Percentiles rank a stretch among this genome's conserved stretches.
Evolutionary conservation across 2,329 filamentous ascomycete species (phyloP).

Genomic region (Knoxdaviesia capensis): DNA sequence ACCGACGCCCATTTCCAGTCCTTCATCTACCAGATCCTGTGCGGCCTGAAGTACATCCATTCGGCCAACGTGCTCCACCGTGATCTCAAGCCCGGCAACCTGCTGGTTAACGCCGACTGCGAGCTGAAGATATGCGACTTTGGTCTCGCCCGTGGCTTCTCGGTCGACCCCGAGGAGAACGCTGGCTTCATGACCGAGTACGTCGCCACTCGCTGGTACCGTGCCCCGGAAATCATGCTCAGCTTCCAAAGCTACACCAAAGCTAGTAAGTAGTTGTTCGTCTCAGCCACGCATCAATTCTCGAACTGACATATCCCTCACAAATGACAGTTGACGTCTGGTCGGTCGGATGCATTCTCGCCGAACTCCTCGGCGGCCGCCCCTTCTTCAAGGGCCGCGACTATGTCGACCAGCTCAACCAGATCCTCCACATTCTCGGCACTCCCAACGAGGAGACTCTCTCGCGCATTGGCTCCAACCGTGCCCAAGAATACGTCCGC

Average conservation of each 20-base stretch:
- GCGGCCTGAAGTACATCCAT: conserved; percentile 97
- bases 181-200: conserved; percentile 99
- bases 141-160: conserved; percentile 88
- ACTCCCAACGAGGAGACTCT: conserved; percentile 93
- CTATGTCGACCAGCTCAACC: conserved; percentile 98
- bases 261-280: conserved; percentile 59
- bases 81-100: conserved; percentile 89
- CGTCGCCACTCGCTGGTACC: conserved; percentile 89
- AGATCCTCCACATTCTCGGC: conserved; percentile 93
- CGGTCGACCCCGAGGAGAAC: conserved; percentile 91
- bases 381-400: conserved; percentile 99
- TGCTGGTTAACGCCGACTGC: conserved; percentile 96
- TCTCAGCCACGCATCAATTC: not conserved
- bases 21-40: conserved; percentile 99
- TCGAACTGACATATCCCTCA: not conserved
- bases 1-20: conserved; percentile 99
- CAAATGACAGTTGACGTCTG: conserved; percentile 71
- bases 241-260: conserved; percentile 99
- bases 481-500: conserved; percentile 94
- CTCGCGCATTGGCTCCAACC: conserved; percentile 78
- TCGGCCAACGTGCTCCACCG: conserved; percentile 94
- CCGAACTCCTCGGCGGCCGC: conserved; percentile 83
- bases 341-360: conserved; percentile 96
- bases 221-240: conserved; percentile 95
- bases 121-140: conserved; percentile 99